Evolutionary conservation across 345 rosid species (phyloP).

Genomic region (Gossypioides kirkii): DNA sequence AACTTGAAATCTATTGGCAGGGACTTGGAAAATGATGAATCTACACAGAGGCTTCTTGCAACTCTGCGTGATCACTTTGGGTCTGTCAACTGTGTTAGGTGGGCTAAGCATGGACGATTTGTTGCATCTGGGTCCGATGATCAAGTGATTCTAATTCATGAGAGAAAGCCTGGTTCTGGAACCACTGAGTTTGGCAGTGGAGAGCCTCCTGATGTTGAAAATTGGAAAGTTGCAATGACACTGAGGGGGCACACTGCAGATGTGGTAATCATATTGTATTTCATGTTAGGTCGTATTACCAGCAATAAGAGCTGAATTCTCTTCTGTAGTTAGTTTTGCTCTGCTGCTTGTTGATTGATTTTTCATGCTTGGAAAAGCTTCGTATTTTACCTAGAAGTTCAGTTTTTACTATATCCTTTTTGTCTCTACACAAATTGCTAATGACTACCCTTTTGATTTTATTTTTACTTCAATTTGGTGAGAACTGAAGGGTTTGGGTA

Average conservation of each 20-base stretch:
- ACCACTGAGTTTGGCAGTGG: slow-evolving; percentile 98
- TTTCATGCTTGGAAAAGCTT: neutral
- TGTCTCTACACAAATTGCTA: neutral
- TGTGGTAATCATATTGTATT: slow-evolving; percentile 68
- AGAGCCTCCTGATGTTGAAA: slow-evolving; percentile 95
- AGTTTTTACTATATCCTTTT: neutral
- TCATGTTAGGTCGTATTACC: neutral
- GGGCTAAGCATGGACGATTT: slow-evolving; percentile 93
- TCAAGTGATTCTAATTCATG: slow-evolving; percentile 86
- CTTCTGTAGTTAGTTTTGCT: slow-evolving; percentile 2
- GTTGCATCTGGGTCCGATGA: slow-evolving; percentile 98
- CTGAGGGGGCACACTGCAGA: slow-evolving; percentile 97
- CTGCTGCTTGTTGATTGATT: neutral
- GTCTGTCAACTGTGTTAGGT: slow-evolving; percentile 97
- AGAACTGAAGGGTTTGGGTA: neutral
- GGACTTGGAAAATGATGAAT: slow-evolving; percentile 51
- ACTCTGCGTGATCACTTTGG: slow-evolving; percentile 98
- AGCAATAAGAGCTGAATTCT: neutral
- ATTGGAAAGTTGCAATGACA: slow-evolving; percentile 98
- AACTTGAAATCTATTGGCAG: slow-evolving; percentile 75
- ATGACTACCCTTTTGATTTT: neutral
- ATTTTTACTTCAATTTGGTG: neutral
- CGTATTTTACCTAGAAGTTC: neutral
- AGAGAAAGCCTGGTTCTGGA: slow-evolving; percentile 96
- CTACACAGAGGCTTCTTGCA: slow-evolving; percentile 79